Conservation (phyloP, 148 eudicot genomes). For the Silene uniflora region DNA sequence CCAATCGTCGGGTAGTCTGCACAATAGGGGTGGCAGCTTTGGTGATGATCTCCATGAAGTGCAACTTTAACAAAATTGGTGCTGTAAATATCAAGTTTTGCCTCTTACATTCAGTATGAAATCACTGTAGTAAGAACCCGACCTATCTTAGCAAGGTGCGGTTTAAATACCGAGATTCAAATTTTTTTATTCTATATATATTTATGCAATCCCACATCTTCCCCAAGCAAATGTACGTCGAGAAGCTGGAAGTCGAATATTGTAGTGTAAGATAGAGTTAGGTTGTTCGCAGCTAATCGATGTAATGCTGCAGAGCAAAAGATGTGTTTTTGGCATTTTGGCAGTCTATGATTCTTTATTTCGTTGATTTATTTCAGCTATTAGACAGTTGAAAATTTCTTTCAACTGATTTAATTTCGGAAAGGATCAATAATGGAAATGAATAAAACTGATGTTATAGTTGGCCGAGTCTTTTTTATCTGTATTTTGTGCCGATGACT, state of each 20-base stretch:
- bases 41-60: conserved; percentile 90
- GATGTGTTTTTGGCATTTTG: not conserved
- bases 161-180: conserved; percentile 9
- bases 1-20: conserved; percentile 31
- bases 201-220: conserved; percentile 6
- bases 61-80: conserved; percentile 45
- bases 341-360: conserved; percentile 23
- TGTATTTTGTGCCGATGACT: not conserved
- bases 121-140: not conserved
- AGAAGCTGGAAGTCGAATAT: conserved; percentile 9
- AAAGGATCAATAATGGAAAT: conserved; percentile 8
- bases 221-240: conserved; percentile 19
- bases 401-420: not conserved
- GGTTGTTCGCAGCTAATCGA: conserved; percentile 24
- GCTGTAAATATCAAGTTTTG: conserved; percentile 42
- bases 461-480: not conserved
- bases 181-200: not conserved
- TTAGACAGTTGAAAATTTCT: conserved; percentile 7
- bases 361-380: conserved; percentile 21
- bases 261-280: conserved; percentile 23
- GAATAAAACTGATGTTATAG: not conserved
- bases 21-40: conserved; percentile 42
- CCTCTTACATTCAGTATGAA: conserved; percentile 16
- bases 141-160: conserved; percentile 1
- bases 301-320: conserved; percentile 4